Percentiles rank a stretch among this genome's conserved stretches.
Conservation (phyloP, 148 eudicot species). For the Vaccinium myrtillus region DNA sequence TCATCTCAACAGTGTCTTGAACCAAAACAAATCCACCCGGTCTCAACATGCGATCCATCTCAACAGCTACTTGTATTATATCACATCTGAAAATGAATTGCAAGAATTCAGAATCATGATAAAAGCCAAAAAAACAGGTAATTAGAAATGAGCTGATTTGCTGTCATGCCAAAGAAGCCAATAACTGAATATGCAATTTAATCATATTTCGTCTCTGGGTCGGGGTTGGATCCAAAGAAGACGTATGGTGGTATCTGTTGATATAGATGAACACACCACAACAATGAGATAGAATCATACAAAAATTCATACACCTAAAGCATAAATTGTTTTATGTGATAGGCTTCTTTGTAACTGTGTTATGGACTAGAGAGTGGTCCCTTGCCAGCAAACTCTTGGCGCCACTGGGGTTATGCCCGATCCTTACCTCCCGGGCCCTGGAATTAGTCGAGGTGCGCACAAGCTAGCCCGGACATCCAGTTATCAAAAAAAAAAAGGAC, state of each 20-base stretch:
- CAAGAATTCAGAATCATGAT: background rate
- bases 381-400: too few relatives aligned
- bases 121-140: background rate
- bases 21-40: conserved; percentile 71
- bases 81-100: conserved; percentile 55
- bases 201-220: background rate
- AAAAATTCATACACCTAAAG: background rate
- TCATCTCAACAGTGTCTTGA: conserved; percentile 54
- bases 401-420: too few relatives aligned
- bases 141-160: background rate
- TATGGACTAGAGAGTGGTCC: background rate
- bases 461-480: too few relatives aligned
- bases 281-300: background rate
- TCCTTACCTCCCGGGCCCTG: too few relatives aligned
- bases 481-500: too few relatives aligned
- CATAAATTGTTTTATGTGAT: background rate
- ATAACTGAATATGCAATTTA: background rate
- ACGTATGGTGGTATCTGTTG: background rate
- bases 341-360: background rate
- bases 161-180: background rate
- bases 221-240: background rate
- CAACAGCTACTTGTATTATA: conserved; percentile 57
- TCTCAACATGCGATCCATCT: conserved; percentile 85
- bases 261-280: background rate
- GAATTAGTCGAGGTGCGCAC: too few relatives aligned